Conservation (phyloP, 805 yeast species). For the Myxozyma neotropica region DNA sequence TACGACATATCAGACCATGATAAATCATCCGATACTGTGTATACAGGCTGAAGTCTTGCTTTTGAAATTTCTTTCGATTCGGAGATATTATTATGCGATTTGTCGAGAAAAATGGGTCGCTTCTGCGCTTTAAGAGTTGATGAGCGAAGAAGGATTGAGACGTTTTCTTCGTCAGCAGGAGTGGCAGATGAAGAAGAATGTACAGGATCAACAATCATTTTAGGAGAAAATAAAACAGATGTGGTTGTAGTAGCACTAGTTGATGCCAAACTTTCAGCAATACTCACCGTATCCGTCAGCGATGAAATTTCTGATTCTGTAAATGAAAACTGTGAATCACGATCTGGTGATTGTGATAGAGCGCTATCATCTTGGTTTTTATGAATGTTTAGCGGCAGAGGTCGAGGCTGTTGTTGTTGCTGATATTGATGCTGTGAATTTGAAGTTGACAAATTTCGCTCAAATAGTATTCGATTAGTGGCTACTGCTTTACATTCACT, state of each 20-base stretch:
- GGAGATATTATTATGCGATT: neutral
- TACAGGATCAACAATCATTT: neutral
- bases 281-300: neutral
- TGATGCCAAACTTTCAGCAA: neutral
- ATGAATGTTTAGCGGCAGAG: neutral
- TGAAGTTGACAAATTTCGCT: too few species aligned
- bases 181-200: too few species aligned
- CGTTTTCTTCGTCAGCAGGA: too few species aligned
- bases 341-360: neutral
- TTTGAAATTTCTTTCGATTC: neutral
- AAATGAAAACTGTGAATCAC: neutral
- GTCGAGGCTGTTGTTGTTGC: too few species aligned
- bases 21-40: neutral
- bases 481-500: too few species aligned
- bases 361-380: neutral
- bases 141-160: neutral
- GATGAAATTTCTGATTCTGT: neutral
- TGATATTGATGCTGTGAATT: too few species aligned
- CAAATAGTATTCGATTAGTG: too few species aligned
- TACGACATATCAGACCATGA: slow-evolving; percentile 5
- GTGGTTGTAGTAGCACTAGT: neutral
- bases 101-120: too few species aligned
- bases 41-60: neutral
- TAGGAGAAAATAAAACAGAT: neutral
- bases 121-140: neutral